Conservation (phyloP, 208 protist species). For the Leishmania major region DNA sequence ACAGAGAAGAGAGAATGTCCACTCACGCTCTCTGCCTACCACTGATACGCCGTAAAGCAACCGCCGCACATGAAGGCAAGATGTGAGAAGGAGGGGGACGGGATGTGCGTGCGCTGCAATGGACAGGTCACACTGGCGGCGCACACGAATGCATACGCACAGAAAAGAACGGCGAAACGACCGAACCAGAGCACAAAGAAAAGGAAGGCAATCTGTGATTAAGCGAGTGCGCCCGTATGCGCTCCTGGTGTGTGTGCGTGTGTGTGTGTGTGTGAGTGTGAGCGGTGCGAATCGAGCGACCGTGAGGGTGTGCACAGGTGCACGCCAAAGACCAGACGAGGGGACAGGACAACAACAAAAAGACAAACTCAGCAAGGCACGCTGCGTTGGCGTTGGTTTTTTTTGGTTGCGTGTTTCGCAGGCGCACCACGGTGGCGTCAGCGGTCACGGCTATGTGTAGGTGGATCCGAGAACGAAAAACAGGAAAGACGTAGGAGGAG, state of each 20-base stretch:
- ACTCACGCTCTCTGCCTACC: neutral
- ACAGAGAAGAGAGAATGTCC: neutral
- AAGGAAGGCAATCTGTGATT: neutral
- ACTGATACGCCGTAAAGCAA: neutral
- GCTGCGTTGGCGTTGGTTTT: neutral
- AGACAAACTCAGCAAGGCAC: neutral
- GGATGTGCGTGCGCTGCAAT: neutral
- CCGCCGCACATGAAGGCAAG: neutral
- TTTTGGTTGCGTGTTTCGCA: neutral
- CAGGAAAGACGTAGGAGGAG: neutral
- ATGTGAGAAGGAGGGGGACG: neutral
- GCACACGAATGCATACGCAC: neutral
- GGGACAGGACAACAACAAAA: neutral
- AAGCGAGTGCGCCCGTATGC: neutral
- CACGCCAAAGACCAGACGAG: neutral
- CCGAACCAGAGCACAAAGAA: neutral
- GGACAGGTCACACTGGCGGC: neutral
- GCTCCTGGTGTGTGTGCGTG: slow-evolving; percentile 1
- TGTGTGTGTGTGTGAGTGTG: slow-evolving; percentile 15
- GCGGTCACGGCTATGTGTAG: neutral
- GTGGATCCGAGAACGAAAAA: neutral
- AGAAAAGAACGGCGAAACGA: neutral
- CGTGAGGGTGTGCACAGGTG: neutral
- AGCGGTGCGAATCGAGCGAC: neutral
- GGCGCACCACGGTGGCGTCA: neutral